A percentile compares a stretch with the other conserved stretches of the same genome.
phyloP scores from a whole-genome alignment of 306 rosid genomes.

The Vigna mungo region DNA sequence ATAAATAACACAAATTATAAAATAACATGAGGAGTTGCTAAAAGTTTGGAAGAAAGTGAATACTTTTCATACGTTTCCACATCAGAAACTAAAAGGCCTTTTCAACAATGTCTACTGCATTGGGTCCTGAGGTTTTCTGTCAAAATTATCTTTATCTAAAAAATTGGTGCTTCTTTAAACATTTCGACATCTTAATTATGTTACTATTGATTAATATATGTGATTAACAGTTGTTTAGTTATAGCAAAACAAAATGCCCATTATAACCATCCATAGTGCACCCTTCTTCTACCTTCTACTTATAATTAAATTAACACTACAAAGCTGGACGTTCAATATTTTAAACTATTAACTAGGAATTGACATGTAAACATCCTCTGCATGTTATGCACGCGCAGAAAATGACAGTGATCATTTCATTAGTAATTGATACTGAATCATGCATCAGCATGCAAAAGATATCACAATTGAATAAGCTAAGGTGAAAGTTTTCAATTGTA shows the following conservation, averaged over 20 bases:
- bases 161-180: constrained; percentile 10
- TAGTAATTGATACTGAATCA: constrained; percentile 36
- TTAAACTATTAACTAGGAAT: constrained; percentile 29
- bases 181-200: constrained; percentile 9
- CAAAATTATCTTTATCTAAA: neutral
- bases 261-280: constrained; percentile 1
- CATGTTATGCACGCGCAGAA: neutral
- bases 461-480: constrained; percentile 37
- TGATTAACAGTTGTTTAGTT: neutral
- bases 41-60: constrained; percentile 22
- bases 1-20: constrained; percentile 2
- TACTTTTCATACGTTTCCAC: constrained; percentile 5
- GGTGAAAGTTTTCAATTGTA: constrained; percentile 49
- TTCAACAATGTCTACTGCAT: constrained; percentile 32
- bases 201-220: constrained; percentile 14
- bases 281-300: constrained; percentile 14
- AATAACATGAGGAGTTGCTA: neutral
- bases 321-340: constrained; percentile 27
- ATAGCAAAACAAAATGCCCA: constrained; percentile 24
- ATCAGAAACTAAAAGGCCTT: constrained; percentile 28
- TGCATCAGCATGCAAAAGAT: constrained; percentile 41
- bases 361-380: constrained; percentile 27
- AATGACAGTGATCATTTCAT: constrained; percentile 31
- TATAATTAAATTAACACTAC: constrained; percentile 23
- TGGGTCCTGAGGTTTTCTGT: constrained; percentile 8